Percentiles rank a stretch among this genome's conserved stretches.
Evolutionary conservation across 2,329 filamentous ascomycete genomes (phyloP).

Genomic region (Neonectria coccinea): DNA sequence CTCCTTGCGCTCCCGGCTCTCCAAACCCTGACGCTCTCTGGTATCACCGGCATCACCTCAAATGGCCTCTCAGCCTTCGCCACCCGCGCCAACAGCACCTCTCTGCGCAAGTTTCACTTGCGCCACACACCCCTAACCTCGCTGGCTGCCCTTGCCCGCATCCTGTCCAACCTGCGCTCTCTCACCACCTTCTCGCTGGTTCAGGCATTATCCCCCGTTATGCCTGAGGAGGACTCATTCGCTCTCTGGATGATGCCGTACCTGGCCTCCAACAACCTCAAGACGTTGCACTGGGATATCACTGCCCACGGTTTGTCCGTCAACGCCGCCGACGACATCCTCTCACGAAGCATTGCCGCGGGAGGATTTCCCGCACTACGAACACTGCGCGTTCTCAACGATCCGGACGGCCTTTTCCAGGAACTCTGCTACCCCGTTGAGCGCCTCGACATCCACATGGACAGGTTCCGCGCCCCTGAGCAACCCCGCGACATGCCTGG

Average conservation of each 20-base stretch:
- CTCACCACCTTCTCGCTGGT: slow-evolving; percentile 66
- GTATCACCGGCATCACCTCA: slow-evolving; percentile 67
- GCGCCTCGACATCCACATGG: slow-evolving; percentile 62
- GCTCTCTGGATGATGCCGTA: slow-evolving; percentile 73
- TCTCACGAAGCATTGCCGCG: slow-evolving; percentile 72
- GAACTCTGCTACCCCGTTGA: slow-evolving; percentile 73
- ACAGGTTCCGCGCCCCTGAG: slow-evolving; percentile 56
- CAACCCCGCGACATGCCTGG: slow-evolving; percentile 33
- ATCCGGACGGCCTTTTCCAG: slow-evolving; percentile 77
- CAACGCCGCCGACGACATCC: slow-evolving; percentile 68
- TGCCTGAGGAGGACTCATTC: slow-evolving; percentile 66
- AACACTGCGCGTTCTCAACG: slow-evolving; percentile 72
- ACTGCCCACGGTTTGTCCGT: slow-evolving; percentile 59
- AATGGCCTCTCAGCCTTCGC: slow-evolving; percentile 68
- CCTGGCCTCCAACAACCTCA: slow-evolving; percentile 66
- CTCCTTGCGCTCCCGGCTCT: slow-evolving; percentile 68
- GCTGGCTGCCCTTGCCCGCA: slow-evolving; percentile 67
- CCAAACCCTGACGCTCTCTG: slow-evolving; percentile 65
- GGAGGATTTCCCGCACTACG: slow-evolving; percentile 72
- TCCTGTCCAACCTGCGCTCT: slow-evolving; percentile 65
- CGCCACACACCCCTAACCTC: slow-evolving; percentile 68
- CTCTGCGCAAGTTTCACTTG: slow-evolving; percentile 64
- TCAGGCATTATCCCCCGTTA: slow-evolving; percentile 65
- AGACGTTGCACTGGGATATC: slow-evolving; percentile 73
- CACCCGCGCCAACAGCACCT: slow-evolving; percentile 58